phyloP scores from a whole-genome alignment of 2,329 filamentous ascomycete species.

The Epichloe coenophiala region DNA sequence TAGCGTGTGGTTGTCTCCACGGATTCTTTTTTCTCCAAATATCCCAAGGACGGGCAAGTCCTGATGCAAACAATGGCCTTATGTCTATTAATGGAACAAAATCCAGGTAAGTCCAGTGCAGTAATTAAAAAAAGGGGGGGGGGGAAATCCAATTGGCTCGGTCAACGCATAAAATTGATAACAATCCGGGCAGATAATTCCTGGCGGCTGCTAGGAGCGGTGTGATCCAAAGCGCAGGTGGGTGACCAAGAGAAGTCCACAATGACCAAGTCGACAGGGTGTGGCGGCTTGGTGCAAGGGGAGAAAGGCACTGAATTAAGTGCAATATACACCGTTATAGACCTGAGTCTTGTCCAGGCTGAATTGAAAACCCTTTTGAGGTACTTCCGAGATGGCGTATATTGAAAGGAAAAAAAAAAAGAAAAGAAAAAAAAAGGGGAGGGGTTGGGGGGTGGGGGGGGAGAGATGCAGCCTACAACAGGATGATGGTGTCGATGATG shows the following conservation, averaged over 20 bases:
- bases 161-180: conserved; percentile 1
- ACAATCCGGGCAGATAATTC: neutral
- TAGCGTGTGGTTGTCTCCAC: neutral
- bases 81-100: neutral
- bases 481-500: neutral
- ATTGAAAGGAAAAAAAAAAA: neutral
- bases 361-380: neutral
- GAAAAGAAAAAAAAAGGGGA: neutral
- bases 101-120: conserved; percentile 1
- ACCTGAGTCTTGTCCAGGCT: conserved; percentile 2
- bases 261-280: conserved; percentile 3
- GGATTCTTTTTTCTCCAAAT: neutral
- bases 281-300: neutral
- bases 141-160: conserved; percentile 1
- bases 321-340: conserved; percentile 3
- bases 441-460: too few species aligned
- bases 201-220: conserved; percentile 4
- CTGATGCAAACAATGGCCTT: neutral
- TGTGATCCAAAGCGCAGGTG: conserved; percentile 6
- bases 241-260: conserved; percentile 2
- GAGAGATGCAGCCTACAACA: neutral
- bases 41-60: neutral
- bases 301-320: conserved; percentile 5
- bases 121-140: neutral
- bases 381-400: neutral